These are phyloP conservation scores for Phellinidium pouzarii DNA, from an alignment of 1,284 basidiomycete species.

Conservation along the genomic window DNA sequence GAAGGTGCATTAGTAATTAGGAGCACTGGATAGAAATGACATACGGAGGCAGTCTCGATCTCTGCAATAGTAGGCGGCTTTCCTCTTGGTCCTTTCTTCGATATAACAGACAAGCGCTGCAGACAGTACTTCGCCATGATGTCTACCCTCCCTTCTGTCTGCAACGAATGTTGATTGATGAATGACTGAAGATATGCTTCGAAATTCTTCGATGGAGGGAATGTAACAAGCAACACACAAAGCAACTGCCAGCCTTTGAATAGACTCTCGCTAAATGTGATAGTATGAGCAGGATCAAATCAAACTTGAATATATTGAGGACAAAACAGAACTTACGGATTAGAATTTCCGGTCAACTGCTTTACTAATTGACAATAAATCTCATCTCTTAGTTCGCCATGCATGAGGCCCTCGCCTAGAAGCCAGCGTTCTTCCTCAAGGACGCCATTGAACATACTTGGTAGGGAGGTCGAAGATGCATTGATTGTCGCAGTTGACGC, in stretches of 20 bases:
- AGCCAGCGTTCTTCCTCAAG: slow-evolving; percentile 86
- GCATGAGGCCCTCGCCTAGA: slow-evolving; percentile 66
- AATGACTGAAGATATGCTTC: slow-evolving; percentile 76
- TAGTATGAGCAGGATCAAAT: slow-evolving; percentile 1
- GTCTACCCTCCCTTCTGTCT: slow-evolving; percentile 70
- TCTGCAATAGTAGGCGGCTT: slow-evolving; percentile 75
- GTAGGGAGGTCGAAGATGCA: slow-evolving; percentile 48
- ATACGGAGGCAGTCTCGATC: slow-evolving; percentile 81
- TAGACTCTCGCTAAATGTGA: slow-evolving; percentile 57
- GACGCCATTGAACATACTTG: slow-evolving; percentile 35
- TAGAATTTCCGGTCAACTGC: slow-evolving; percentile 79
- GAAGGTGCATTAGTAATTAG: neutral
- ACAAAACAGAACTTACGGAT: slow-evolving; percentile 43
- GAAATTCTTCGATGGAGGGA: slow-evolving; percentile 88
- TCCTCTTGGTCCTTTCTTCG: slow-evolving; percentile 76
- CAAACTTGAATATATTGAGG: neutral
- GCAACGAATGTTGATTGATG: slow-evolving; percentile 59
- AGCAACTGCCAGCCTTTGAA: slow-evolving; percentile 90
- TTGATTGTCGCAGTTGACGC: slow-evolving; percentile 33
- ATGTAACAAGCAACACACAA: slow-evolving; percentile 80
- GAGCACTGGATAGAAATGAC: slow-evolving; percentile 23
- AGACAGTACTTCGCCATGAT: slow-evolving; percentile 87
- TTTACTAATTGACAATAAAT: slow-evolving; percentile 90
- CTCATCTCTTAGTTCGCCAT: slow-evolving; percentile 84
- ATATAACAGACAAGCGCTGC: slow-evolving; percentile 60